phyloP scores from a whole-genome alignment of 371 early-diverging fungal species.

The Amoeboaphelidium protococcarum region DNA sequence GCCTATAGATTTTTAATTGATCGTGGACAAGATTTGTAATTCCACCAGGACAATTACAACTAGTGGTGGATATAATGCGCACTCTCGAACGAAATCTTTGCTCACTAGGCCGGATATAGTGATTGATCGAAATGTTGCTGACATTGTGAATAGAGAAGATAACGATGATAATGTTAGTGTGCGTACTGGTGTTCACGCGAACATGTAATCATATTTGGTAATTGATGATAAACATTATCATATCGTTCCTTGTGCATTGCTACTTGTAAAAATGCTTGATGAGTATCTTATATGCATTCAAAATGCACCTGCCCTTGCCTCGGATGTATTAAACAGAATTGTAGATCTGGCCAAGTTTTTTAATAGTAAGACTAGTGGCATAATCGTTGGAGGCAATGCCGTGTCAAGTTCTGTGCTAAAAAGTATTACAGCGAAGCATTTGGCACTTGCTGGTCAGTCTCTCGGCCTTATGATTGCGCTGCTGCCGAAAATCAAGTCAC shows the following conservation, averaged over 20 bases:
- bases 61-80: not conserved
- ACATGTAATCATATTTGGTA: not conserved
- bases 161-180: slow-evolving; percentile 6
- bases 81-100: not conserved
- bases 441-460: not conserved
- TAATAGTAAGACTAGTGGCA: not conserved
- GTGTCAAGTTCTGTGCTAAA: not conserved
- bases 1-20: slow-evolving; percentile 62
- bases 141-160: slow-evolving; percentile 2
- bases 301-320: slow-evolving; percentile 39
- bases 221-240: slow-evolving; percentile 25
- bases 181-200: not conserved
- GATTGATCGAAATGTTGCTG: not conserved
- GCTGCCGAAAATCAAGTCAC: not conserved
- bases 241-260: slow-evolving; percentile 54
- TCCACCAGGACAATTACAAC: slow-evolving; percentile 8
- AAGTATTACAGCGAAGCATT: not conserved
- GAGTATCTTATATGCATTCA: slow-evolving; percentile 57
- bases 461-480: not conserved
- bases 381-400: not conserved
- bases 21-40: slow-evolving; percentile 40
- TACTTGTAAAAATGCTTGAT: slow-evolving; percentile 57
- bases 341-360: slow-evolving; percentile 24
- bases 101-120: slow-evolving; percentile 1
- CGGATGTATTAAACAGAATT: slow-evolving; percentile 55